Base-by-base conservation (phyloP, 257 asterid species). In the Jaltomata sinuosa region DNA sequence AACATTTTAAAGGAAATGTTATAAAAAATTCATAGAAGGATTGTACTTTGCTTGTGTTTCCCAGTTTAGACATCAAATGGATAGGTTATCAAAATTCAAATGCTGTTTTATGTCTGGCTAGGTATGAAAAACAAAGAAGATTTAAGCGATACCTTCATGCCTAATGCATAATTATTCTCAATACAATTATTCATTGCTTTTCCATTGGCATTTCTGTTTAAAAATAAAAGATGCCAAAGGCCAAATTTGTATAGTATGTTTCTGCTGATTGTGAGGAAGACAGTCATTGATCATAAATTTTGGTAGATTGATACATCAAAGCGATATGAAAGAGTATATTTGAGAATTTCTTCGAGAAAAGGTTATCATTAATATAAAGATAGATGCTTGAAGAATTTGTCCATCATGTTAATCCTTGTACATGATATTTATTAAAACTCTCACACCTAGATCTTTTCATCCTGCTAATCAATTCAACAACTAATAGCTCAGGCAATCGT, bases 391-490 rank as follows among this genome's bases (percentile, higher is more conserved):
- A 32, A 32, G 76, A 32, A 67, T 67, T 18, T 67, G 25, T 67
- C 22, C 74, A 65, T 65, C 45, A 65, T 32, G 22, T 31, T 65
- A 31, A 29, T 65, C 62, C 27, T 21, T 54, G 62, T 54, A 54
- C 62, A 54, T 21, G 36, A 61, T 61, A 61, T 27, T 32, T 15
- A 18, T 32, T 36, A 34, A 7, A 68, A 68, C 27, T 67, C 27
- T 68, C 78, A 36, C 53, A 38, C 49, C 79, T n/a, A 38, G 1
- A 1, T 36, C 19, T 21, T 36, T n/a, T 19, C 76, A 36, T 21
- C 79, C 52, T 69, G 52, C 79, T 34, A 21, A 71, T n/a, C 21
- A 62, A 50, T 79, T 22, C 50, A 76, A 67, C 85, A 84, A 87
- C 79, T 40, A 71, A 71, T 71, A 38, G 79, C 54, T n/a, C 1